These are phyloP conservation scores for Plasmodium malariae DNA, from an alignment of 169 alveolate species.

Conservation along the genomic window DNA sequence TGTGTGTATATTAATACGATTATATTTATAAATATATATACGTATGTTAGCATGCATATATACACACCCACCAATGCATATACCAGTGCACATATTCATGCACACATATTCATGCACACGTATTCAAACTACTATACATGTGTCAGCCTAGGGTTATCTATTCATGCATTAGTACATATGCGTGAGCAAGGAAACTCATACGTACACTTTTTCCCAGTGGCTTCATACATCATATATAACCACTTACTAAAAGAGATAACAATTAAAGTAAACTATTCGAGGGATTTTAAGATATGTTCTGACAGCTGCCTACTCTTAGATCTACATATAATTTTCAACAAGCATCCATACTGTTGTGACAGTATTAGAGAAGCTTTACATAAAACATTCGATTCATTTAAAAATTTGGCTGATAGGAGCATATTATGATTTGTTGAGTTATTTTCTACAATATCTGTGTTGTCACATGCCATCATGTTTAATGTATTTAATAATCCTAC, in stretches of 20 bases:
- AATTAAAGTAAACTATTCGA: conserved; percentile 51
- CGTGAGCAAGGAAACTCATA: too few relatives aligned
- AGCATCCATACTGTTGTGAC: conserved; percentile 80
- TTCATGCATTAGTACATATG: too few relatives aligned
- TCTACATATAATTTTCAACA: conserved; percentile 80
- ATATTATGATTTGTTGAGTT: conserved; percentile 78
- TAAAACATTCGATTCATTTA: conserved; percentile 70
- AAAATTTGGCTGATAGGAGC: conserved; percentile 76
- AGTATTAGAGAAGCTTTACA: conserved; percentile 79
- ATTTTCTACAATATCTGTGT: conserved; percentile 74
- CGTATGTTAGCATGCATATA: too few relatives aligned
- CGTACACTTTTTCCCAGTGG: too few relatives aligned
- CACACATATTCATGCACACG: too few relatives aligned
- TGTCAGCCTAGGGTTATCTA: too few relatives aligned
- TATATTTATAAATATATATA: too few relatives aligned
- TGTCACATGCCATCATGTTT: conserved; percentile 78
- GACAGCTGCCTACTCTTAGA: conserved; percentile 73
- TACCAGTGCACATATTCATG: too few relatives aligned
- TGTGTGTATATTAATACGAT: too few relatives aligned
- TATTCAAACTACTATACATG: too few relatives aligned
- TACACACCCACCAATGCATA: too few relatives aligned
- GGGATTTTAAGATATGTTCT: conserved; percentile 65
- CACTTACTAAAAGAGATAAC: not conserved
- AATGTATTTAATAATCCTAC: conserved; percentile 78
- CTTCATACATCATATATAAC: too few relatives aligned